Percentiles rank a stretch among this genome's conserved stretches.
These are phyloP conservation scores for Boletus mariae DNA, from an alignment of 1,284 basidiomycete genomes.

Conservation along the genomic window DNA sequence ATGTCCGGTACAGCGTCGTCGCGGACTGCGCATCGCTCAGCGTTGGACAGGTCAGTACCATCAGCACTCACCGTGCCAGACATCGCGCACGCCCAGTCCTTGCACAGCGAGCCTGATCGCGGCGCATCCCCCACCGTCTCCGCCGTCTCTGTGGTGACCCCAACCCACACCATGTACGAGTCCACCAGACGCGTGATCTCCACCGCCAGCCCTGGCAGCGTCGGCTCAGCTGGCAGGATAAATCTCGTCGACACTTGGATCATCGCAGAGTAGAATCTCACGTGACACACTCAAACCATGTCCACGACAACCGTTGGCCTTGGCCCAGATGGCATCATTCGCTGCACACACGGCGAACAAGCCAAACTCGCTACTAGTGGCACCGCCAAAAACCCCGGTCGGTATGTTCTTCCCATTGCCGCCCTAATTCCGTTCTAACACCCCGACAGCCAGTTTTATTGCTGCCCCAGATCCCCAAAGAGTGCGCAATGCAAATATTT, in stretches of 20 bases:
- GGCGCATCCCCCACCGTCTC: constrained; percentile 50
- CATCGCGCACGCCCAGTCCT: constrained; percentile 86
- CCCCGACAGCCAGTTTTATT: constrained; percentile 33
- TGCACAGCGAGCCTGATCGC: constrained; percentile 54
- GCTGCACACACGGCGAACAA: constrained; percentile 29
- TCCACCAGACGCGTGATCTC: constrained; percentile 67
- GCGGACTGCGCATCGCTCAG: constrained; percentile 40
- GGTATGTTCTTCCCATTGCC: constrained; percentile 24
- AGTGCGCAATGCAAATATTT: constrained; percentile 35
- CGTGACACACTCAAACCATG: constrained; percentile 19
- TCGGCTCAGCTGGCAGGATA: constrained; percentile 43
- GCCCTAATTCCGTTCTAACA: not conserved
- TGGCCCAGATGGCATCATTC: constrained; percentile 26
- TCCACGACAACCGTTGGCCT: constrained; percentile 12
- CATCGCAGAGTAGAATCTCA: constrained; percentile 9
- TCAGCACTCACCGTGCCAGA: constrained; percentile 39
- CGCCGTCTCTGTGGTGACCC: constrained; percentile 45
- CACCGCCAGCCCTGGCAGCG: constrained; percentile 59
- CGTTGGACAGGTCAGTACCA: not conserved
- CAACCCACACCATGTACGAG: constrained; percentile 83
- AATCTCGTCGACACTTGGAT: constrained; percentile 44
- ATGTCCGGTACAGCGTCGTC: constrained; percentile 65
- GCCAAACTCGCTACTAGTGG: constrained; percentile 27
- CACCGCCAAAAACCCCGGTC: constrained; percentile 27
- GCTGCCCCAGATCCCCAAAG: constrained; percentile 17